A percentile compares a stretch with the other conserved stretches of the same genome.
phyloP scores from a whole-genome alignment of 768 basidiomycete genomes.

The Phylloporus arenicola region DNA sequence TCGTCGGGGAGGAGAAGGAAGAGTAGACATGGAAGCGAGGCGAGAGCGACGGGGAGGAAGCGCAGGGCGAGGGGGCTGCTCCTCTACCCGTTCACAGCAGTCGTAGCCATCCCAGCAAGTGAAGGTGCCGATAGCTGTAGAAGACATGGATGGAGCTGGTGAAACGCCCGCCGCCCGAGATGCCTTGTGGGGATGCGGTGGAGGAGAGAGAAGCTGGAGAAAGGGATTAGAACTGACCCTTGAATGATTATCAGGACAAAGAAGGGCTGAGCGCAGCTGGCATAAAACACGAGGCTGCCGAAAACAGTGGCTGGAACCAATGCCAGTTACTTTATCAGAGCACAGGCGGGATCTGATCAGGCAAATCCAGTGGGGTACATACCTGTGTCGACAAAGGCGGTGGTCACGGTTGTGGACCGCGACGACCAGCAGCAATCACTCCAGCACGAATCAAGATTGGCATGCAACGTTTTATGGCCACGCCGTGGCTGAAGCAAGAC shows the following conservation, averaged over 20 bases:
- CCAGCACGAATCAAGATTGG: slow-evolving; percentile 2
- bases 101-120: slow-evolving; percentile 32
- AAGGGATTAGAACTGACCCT: slow-evolving; percentile 26
- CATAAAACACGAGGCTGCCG: slow-evolving; percentile 33
- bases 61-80: slow-evolving; percentile 11
- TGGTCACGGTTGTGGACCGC: too few species aligned
- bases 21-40: slow-evolving; percentile 16
- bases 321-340: slow-evolving; percentile 25
- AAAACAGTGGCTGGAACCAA: slow-evolving; percentile 22
- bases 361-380: slow-evolving; percentile 4
- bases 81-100: slow-evolving; percentile 20
- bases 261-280: slow-evolving; percentile 19
- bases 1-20: slow-evolving; percentile 10
- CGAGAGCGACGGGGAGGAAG: slow-evolving; percentile 20
- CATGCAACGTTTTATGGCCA: slow-evolving; percentile 13
- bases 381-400: too few species aligned
- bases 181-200: slow-evolving; percentile 18
- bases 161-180: slow-evolving; percentile 17
- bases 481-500: slow-evolving; percentile 15
- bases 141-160: slow-evolving; percentile 22
- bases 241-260: slow-evolving; percentile 31
- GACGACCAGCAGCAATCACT: background rate
- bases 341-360: slow-evolving; percentile 10
- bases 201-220: slow-evolving; percentile 14
- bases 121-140: slow-evolving; percentile 31